Base-by-base conservation (phyloP, 768 basidiomycete species). In the Arthromyces matolae region DNA sequence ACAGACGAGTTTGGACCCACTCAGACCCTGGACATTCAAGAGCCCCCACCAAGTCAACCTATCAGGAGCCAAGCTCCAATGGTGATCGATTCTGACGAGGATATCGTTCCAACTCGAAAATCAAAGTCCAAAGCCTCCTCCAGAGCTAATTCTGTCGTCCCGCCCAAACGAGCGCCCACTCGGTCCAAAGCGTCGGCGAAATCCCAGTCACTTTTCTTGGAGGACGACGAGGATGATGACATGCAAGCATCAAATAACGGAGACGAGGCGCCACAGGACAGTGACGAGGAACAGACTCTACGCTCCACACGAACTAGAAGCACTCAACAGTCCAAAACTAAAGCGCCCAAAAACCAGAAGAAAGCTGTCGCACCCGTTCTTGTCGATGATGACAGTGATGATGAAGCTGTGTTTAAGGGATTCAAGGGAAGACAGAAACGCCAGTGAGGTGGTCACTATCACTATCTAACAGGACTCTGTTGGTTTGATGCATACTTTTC, bases 371-470 rank as follows among this genome's bases (percentile, higher is more conserved):
- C 62, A 1, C 67, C 71, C 25, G 63, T 75, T 9, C 63, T 81
- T 28, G 66, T 73, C 3, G 80, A 81, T 47, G 84, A 86, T 56
- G 84, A 85, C 60, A 85, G 83, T 8, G 86, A 87, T 56, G 81
- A 87, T 48, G 85, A 75, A 5, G 77, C 74, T 23, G 78, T 80
- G n/a, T 88, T 88, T 67, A 78, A 77, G 53, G 84, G 84, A 5
- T 84, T 84, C 54, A 64, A 61, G 54, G 67, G 57, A 41, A 69
- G 59, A 20, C 40, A 47, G 37, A 47, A 40, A n/a, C 43, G 46
- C 23, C 51, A 39, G 5, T 18, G 23, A 12, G 34, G 36, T 37
- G 19, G 3, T 10, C 16, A 10, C 19, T 37, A 37, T 9, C 10
- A 12, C 5, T 5, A 19, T 13, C 10, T 37, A 37, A 18, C 22